These are phyloP conservation scores for Hyphopichia pseudoburtonii DNA, from an alignment of 1,139 yeast species.

Conservation along the genomic window DNA sequence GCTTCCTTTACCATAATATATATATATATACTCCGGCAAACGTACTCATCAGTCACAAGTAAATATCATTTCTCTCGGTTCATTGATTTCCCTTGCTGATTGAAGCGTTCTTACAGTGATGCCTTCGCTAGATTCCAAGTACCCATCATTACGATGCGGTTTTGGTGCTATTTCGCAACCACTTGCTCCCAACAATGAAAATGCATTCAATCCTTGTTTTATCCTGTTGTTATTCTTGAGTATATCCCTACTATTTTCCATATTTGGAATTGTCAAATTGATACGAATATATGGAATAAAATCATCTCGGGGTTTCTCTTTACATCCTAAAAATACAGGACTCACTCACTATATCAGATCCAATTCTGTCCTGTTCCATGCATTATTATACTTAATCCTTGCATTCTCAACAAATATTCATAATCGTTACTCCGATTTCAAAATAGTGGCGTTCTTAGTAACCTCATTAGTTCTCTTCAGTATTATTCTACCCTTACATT, in stretches of 20 bases:
- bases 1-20: too few relatives aligned
- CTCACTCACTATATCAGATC: conserved; percentile 29
- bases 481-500: conserved; percentile 38
- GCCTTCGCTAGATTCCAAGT: background rate
- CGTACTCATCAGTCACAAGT: too few relatives aligned
- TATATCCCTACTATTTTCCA: conserved; percentile 14
- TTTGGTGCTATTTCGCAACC: conserved; percentile 14
- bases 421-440: conserved; percentile 22
- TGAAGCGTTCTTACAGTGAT: background rate
- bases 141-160: conserved; percentile 11
- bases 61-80: too few relatives aligned
- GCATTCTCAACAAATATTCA: conserved; percentile 18
- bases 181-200: conserved; percentile 30
- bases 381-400: conserved; percentile 19
- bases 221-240: conserved; percentile 25
- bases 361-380: conserved; percentile 26
- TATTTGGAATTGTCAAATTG: background rate
- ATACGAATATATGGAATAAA: background rate
- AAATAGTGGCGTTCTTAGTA: conserved; percentile 22
- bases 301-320: background rate
- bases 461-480: conserved; percentile 3
- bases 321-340: conserved; percentile 28
- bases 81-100: too few relatives aligned
- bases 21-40: too few relatives aligned
- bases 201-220: conserved; percentile 62